Conservation (phyloP, 306 rosid species). For the Quillaja saponaria region DNA sequence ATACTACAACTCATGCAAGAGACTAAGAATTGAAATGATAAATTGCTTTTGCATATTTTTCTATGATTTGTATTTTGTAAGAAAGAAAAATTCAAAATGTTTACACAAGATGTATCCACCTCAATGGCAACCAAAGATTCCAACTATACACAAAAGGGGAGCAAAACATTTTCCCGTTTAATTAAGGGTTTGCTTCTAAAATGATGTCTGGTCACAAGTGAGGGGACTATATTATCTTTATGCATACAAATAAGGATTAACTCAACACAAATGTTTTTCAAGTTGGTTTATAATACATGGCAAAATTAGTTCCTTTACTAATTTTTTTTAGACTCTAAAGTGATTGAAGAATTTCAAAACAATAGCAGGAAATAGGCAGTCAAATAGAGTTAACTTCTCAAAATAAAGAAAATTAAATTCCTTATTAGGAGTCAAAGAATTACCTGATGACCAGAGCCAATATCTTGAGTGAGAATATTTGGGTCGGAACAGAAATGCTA, state of each 20-base stretch:
- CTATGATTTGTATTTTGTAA: too few relatives aligned
- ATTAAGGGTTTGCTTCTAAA: background rate
- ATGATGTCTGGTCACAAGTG: slow-evolving; percentile 8
- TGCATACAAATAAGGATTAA: slow-evolving; percentile 1
- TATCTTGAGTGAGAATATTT: slow-evolving; percentile 62
- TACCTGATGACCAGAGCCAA: slow-evolving; percentile 66
- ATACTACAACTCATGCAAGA: too few relatives aligned
- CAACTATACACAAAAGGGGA: too few relatives aligned
- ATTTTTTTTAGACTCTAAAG: background rate
- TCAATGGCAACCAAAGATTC: too few relatives aligned
- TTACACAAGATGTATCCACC: too few relatives aligned
- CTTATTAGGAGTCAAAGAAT: slow-evolving; percentile 4
- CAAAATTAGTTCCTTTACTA: background rate
- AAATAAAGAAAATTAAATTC: slow-evolving; percentile 5
- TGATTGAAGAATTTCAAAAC: background rate
- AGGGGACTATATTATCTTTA: background rate
- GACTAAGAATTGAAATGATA: too few relatives aligned
- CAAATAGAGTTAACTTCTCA: background rate
- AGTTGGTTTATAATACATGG: background rate
- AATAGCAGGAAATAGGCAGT: background rate
- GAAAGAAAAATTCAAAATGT: too few relatives aligned
- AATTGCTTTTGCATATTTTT: too few relatives aligned
- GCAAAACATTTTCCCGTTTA: too few relatives aligned
- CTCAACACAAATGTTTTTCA: background rate
- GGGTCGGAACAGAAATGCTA: slow-evolving; percentile 44